Conservation (phyloP, 257 asterid genomes). For the Solanum piurae region DNA sequence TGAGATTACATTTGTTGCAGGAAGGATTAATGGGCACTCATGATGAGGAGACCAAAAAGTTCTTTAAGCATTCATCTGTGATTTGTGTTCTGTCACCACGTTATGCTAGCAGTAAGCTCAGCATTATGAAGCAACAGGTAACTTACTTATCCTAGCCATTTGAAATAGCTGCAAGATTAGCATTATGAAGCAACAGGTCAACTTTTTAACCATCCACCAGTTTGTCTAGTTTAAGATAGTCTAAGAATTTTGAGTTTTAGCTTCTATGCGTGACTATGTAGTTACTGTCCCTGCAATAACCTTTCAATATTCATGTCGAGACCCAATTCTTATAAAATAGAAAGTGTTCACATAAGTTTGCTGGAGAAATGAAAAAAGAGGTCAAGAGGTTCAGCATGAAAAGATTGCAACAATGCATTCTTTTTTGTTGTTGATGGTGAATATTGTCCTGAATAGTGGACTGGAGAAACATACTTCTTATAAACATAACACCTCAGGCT, state of each 20-base stretch:
- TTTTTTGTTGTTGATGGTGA: neutral
- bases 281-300: neutral
- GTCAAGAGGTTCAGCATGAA: neutral
- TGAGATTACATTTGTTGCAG: slow-evolving; percentile 25
- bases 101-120: slow-evolving; percentile 71
- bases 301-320: neutral
- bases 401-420: neutral
- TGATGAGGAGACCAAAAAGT: slow-evolving; percentile 87
- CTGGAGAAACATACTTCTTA: neutral
- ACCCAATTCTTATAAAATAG: neutral
- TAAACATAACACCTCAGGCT: neutral
- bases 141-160: neutral
- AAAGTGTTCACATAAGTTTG: neutral
- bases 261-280: neutral
- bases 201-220: neutral
- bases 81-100: slow-evolving; percentile 84
- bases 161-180: slow-evolving; percentile 12
- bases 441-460: neutral
- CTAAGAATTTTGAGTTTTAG: neutral
- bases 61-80: slow-evolving; percentile 78
- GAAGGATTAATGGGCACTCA: slow-evolving; percentile 81
- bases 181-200: slow-evolving; percentile 68
- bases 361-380: neutral
- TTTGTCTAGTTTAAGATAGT: neutral
- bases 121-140: slow-evolving; percentile 78